A percentile compares a stretch with the other conserved stretches of the same genome.
These are phyloP conservation scores for Aurifilum marmelostoma DNA, from an alignment of 2,329 filamentous ascomycete species.

Conservation along the genomic window DNA sequence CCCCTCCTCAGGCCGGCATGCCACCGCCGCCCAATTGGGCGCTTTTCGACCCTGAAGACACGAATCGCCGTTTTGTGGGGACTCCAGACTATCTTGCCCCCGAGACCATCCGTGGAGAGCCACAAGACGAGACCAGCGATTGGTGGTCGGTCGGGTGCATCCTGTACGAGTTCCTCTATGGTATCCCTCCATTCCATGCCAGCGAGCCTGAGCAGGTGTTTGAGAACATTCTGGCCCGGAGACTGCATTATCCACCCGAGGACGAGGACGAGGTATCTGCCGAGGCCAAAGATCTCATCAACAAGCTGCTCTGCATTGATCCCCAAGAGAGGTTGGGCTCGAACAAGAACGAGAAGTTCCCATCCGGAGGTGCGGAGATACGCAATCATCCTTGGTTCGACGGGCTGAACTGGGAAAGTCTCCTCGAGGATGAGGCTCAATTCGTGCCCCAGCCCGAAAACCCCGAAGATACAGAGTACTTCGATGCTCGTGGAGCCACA, in stretches of 20 bases:
- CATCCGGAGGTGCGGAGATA: slow-evolving; percentile 88
- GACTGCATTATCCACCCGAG: slow-evolving; percentile 90
- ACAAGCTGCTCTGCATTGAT: slow-evolving; percentile 84
- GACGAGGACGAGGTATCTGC: slow-evolving; percentile 77
- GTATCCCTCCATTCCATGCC: slow-evolving; percentile 91
- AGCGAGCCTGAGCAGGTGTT: slow-evolving; percentile 90
- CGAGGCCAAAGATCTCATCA: slow-evolving; percentile 93
- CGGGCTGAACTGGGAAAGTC: slow-evolving; percentile 83
- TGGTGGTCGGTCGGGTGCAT: slow-evolving; percentile 99
- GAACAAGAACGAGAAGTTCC: slow-evolving; percentile 80
- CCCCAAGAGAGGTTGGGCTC: slow-evolving; percentile 81
- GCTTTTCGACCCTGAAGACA: slow-evolving; percentile 93
- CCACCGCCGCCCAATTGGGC: slow-evolving; percentile 90
- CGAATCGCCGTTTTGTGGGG: slow-evolving; percentile 88
- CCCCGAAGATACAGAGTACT: slow-evolving; percentile 97
- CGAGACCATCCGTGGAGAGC: slow-evolving; percentile 92
- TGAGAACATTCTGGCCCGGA: slow-evolving; percentile 88
- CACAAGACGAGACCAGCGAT: slow-evolving; percentile 97
- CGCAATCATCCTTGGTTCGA: slow-evolving; percentile 87
- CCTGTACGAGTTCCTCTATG: slow-evolving; percentile 93
- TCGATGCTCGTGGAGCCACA: slow-evolving; percentile 88
- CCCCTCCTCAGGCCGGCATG: slow-evolving; percentile 69
- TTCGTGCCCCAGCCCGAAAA: slow-evolving; percentile 93
- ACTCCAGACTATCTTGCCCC: slow-evolving; percentile 97
- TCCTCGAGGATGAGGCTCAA: slow-evolving; percentile 93